phyloP scores from a whole-genome alignment of 371 early-diverging fungal genomes.

The Dinochytrium kinnereticum region DNA sequence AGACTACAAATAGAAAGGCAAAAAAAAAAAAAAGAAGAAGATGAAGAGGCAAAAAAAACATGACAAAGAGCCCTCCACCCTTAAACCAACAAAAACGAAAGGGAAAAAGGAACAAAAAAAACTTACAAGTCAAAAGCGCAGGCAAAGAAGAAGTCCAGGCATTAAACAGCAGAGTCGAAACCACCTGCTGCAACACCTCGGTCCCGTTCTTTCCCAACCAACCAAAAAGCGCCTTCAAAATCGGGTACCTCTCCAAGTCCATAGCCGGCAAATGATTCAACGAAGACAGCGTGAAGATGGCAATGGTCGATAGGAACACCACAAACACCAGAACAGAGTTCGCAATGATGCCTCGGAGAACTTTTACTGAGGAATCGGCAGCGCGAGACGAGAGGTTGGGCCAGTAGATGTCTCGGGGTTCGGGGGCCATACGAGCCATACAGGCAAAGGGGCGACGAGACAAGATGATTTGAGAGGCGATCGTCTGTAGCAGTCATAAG shows the following conservation, averaged over 20 bases:
- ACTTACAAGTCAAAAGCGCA: constrained; percentile 63
- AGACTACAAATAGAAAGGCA: too few species aligned
- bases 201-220: constrained; percentile 52
- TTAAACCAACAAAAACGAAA: too few species aligned
- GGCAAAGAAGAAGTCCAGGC: constrained; percentile 75
- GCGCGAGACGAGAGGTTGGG: constrained; percentile 70
- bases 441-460: constrained; percentile 75
- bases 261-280: constrained; percentile 74
- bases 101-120: too few species aligned
- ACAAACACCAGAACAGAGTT: constrained; percentile 35
- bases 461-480: constrained; percentile 63
- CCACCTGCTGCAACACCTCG: constrained; percentile 66
- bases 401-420: constrained; percentile 93
- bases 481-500: constrained; percentile 27
- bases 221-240: constrained; percentile 59
- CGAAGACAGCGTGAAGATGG: constrained; percentile 58
- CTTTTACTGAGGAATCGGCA: constrained; percentile 50
- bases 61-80: too few species aligned
- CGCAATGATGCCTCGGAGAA: constrained; percentile 59
- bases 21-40: too few species aligned
- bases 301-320: constrained; percentile 52
- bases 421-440: constrained; percentile 79
- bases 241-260: constrained; percentile 66
- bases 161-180: constrained; percentile 68
- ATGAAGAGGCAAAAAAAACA: too few species aligned